Evolutionary conservation across 352 stramenopile species (phyloP).

Genomic region (Phytopythium chamaehyphon): DNA sequence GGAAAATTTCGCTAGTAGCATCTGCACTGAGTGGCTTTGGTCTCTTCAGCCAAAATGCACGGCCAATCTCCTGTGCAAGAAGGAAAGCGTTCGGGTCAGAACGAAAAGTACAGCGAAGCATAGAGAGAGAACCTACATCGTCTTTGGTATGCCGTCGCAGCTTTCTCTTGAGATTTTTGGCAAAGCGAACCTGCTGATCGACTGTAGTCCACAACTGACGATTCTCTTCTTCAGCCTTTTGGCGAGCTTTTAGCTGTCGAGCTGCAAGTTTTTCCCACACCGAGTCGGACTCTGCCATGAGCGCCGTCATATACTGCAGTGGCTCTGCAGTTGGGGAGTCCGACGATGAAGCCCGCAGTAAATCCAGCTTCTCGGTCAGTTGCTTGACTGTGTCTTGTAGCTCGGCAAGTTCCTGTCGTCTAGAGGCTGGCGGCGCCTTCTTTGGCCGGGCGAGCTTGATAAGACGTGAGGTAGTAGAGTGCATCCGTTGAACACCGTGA

Average conservation of each 20-base stretch:
- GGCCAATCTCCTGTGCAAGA: background rate
- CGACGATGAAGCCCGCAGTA: background rate
- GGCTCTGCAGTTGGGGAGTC: background rate
- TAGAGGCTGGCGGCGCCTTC: background rate
- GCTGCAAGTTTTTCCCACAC: conserved; percentile 20
- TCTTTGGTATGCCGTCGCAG: conserved; percentile 22
- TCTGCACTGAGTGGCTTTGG: conserved; percentile 2
- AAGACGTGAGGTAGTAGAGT: background rate
- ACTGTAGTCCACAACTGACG: conserved; percentile 13
- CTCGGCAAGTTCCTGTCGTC: conserved; percentile 1
- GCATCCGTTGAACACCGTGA: background rate
- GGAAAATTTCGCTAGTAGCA: conserved; percentile 12
- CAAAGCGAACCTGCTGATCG: conserved; percentile 16
- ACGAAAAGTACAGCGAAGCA: background rate
- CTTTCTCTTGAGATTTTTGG: conserved; percentile 24
- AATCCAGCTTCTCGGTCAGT: background rate
- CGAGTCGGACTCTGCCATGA: background rate
- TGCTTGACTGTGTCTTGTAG: conserved; percentile 5
- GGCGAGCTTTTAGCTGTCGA: conserved; percentile 13
- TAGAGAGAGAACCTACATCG: conserved; percentile 12
- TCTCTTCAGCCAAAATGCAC: conserved; percentile 7
- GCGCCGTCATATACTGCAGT: background rate
- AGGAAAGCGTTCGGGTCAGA: background rate
- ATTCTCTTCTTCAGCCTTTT: conserved; percentile 21
- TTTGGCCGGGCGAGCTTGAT: background rate